Base-by-base conservation (phyloP, 1,284 basidiomycete genomes). In the Lentinula novae-zelandiae region DNA sequence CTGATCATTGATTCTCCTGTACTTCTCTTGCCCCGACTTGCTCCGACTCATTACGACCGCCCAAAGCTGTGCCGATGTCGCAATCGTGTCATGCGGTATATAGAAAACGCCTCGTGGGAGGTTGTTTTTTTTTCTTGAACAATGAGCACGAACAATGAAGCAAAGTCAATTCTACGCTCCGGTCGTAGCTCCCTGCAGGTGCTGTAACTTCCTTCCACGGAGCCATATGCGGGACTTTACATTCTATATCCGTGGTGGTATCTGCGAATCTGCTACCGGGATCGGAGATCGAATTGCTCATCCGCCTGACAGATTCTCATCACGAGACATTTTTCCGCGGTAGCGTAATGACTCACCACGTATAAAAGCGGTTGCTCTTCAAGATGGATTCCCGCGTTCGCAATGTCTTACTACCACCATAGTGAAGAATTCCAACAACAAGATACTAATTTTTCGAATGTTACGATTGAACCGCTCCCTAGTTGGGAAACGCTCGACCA, bases 321-420 rank as follows among this genome's bases (percentile, higher is more conserved):
- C 44, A 46, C 44, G 44, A 20, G 44, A 46, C 44, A 22, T 22
- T 46, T 46, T 46, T 22, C 17, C n/a, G 42, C 42, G 7, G 17
- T 8, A 46, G 44, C 44, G 17, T 8, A 46, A 20, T 46, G 44
- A 46, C 44, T 46, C 44, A 46, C 17, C 44, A 22, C 8, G 17
- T 46, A 46, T 46, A 46, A 46, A 46, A 46, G 44, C 44, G 15
- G 17, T 20, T 46, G 15, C 44, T n/a, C n/a, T 22, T 27, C 40
- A 20, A 12, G 44, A 46, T 46, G 44, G 6, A 46, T 46, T 46
- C 44, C 44, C 44, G 44, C 44, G 44, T 46, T 34, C 54, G 13
- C 36, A 8, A 56, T 56, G 54, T 56, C 53, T 54, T 54, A 46
- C 54, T 56, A 56, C 54, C 54, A 56, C 7, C 54, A 56, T 56